Conservation (phyloP, 1,284 basidiomycete species). For the Kwoniella shivajii region DNA sequence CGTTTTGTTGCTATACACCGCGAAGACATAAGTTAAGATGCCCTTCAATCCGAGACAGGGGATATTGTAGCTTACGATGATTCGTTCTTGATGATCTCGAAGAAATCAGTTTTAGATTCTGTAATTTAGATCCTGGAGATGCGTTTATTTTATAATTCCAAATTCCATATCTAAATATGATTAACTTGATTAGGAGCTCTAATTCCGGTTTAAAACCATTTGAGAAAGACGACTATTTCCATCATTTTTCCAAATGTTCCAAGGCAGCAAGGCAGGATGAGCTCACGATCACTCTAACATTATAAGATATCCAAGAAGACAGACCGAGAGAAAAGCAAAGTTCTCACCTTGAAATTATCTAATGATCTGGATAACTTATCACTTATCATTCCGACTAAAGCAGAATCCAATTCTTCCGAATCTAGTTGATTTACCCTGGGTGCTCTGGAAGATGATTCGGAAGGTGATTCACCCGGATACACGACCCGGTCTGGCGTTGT, state of each 20-base stretch:
- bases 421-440: constrained; percentile 90
- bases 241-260: background rate
- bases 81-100: constrained; percentile 1
- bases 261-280: background rate
- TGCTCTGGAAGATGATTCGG: constrained; percentile 53
- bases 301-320: background rate
- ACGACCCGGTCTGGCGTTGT: background rate
- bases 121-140: constrained; percentile 88
- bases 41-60: background rate
- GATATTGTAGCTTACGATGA: background rate
- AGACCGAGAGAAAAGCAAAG: background rate
- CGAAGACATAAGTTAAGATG: background rate
- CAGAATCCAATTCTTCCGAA: constrained; percentile 86
- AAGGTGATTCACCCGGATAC: constrained; percentile 15
- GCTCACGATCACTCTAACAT: too few relatives aligned
- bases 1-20: constrained; percentile 48
- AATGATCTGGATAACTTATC: constrained; percentile 80
- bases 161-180: constrained; percentile 80
- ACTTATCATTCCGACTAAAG: constrained; percentile 78
- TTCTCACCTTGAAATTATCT: constrained; percentile 69
- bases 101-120: constrained; percentile 65
- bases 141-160: constrained; percentile 68
- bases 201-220: constrained; percentile 79
- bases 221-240: constrained; percentile 62
- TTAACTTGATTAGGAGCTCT: constrained; percentile 70